Conservation (phyloP, 139 green algal species). For the Picochlorum sp. region DNA sequence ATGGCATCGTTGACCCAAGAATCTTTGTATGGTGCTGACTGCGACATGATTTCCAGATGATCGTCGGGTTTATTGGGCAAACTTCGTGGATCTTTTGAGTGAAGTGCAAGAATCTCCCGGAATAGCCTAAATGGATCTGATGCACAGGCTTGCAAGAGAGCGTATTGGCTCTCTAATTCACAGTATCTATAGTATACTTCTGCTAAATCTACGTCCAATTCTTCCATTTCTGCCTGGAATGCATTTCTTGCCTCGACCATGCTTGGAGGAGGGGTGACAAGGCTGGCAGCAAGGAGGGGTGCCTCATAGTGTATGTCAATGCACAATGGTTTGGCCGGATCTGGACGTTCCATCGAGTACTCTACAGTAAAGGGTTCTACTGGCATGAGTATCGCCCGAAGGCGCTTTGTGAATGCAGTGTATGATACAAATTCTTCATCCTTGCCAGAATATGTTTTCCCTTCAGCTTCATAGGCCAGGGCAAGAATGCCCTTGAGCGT, state of each 20-base stretch:
- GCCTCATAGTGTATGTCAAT: conserved; percentile 50
- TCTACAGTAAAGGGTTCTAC: too few relatives aligned
- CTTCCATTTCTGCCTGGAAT: neutral
- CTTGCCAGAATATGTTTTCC: neutral
- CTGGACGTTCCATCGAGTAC: conserved; percentile 10
- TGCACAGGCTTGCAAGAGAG: conserved; percentile 65
- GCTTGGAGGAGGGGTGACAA: neutral
- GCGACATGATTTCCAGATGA: too few relatives aligned
- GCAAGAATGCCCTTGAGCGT: neutral
- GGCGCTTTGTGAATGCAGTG: too few relatives aligned
- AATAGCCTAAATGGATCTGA: conserved; percentile 68
- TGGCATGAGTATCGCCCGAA: too few relatives aligned
- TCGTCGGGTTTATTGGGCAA: conserved; percentile 16
- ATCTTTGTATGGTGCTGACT: too few relatives aligned
- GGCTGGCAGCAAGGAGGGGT: conserved; percentile 13
- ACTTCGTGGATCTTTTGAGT: conserved; percentile 34
- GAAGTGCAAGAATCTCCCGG: conserved; percentile 54
- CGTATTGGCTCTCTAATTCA: conserved; percentile 52
- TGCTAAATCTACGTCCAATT: conserved; percentile 15
- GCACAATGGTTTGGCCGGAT: conserved; percentile 21
- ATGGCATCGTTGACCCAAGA: too few relatives aligned
- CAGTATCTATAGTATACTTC: conserved; percentile 6
- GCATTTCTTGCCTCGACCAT: neutral
- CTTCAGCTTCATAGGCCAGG: neutral
- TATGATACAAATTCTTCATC: neutral